A percentile compares a stretch with the other conserved stretches of the same genome.
Evolutionary conservation across 2,329 filamentous ascomycete species (phyloP).

Genomic region (Lojkania enalia): DNA sequence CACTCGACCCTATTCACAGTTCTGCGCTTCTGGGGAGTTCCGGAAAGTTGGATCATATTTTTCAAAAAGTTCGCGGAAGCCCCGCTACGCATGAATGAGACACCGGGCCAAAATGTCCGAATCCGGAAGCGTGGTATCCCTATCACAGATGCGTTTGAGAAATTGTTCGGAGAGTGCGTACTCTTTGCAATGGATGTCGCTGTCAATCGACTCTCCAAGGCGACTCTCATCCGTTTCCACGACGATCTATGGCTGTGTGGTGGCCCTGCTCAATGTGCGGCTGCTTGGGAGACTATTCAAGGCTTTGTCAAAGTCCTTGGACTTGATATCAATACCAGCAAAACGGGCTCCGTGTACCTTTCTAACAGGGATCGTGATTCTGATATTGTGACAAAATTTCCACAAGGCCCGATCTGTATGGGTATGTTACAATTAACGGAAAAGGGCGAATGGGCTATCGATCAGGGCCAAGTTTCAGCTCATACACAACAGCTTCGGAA

Average conservation of each 20-base stretch:
- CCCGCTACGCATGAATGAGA: slow-evolving; percentile 44
- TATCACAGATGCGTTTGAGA: slow-evolving; percentile 49
- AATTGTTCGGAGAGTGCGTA: slow-evolving; percentile 49
- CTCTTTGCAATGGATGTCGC: slow-evolving; percentile 51
- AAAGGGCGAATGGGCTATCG: slow-evolving; percentile 15
- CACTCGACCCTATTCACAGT: slow-evolving; percentile 48
- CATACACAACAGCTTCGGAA: slow-evolving; percentile 17
- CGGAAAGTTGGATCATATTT: slow-evolving; percentile 47
- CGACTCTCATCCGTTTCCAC: slow-evolving; percentile 49
- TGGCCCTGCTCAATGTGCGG: slow-evolving; percentile 37
- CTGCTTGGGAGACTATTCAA: slow-evolving; percentile 48
- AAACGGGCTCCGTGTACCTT: slow-evolving; percentile 39
- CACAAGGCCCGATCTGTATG: slow-evolving; percentile 14
- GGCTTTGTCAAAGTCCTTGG: slow-evolving; percentile 47
- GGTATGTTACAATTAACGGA: slow-evolving; percentile 18
- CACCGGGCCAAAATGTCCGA: slow-evolving; percentile 36
- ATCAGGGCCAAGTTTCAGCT: slow-evolving; percentile 15
- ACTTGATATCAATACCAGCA: slow-evolving; percentile 46
- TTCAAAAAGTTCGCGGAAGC: slow-evolving; percentile 50
- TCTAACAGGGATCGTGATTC: slow-evolving; percentile 4
- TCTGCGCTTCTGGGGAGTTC: slow-evolving; percentile 47
- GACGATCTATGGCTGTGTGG: slow-evolving; percentile 53
- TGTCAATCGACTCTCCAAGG: slow-evolving; percentile 46
- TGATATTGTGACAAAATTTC: slow-evolving; percentile 9
- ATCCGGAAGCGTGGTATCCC: slow-evolving; percentile 48